Conservation (phyloP, 768 basidiomycete species). For the Fomitopsis serialis region DNA sequence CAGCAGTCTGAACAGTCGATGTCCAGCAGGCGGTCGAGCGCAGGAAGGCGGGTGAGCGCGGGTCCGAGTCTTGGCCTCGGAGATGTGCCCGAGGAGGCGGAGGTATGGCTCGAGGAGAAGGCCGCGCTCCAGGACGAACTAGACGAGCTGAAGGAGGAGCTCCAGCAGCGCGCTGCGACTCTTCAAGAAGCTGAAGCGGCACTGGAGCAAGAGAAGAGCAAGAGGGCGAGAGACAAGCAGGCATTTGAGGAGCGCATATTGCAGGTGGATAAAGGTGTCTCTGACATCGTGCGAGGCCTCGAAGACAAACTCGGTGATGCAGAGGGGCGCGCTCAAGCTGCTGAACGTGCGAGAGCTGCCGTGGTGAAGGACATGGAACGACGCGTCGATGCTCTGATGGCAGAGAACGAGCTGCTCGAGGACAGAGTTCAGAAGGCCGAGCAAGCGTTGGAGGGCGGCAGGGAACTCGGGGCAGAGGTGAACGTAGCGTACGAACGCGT, state of each 20-base stretch:
- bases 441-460: slow-evolving; percentile 52
- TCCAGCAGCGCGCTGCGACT: slow-evolving; percentile 30
- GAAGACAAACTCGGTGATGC: slow-evolving; percentile 51
- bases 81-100: slow-evolving; percentile 61
- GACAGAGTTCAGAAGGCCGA: slow-evolving; percentile 66
- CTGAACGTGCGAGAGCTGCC: slow-evolving; percentile 35
- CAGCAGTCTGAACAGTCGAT: slow-evolving; percentile 23
- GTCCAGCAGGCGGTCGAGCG: slow-evolving; percentile 29
- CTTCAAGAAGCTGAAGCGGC: slow-evolving; percentile 36
- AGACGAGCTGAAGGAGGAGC: slow-evolving; percentile 27
- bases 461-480: slow-evolving; percentile 65
- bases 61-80: slow-evolving; percentile 46
- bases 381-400: slow-evolving; percentile 39
- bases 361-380: slow-evolving; percentile 42
- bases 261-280: slow-evolving; percentile 68
- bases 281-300: slow-evolving; percentile 58
- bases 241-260: slow-evolving; percentile 66
- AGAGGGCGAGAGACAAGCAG: slow-evolving; percentile 60
- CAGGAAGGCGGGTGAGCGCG: slow-evolving; percentile 44
- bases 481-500: slow-evolving; percentile 61
- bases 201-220: slow-evolving; percentile 50
- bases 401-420: slow-evolving; percentile 48
- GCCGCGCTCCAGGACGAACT: slow-evolving; percentile 40
- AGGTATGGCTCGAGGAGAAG: slow-evolving; percentile 71
- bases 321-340: slow-evolving; percentile 39